Conservation (phyloP, 495 filamentous ascomycete species). For the Cenococcum geophilum region DNA sequence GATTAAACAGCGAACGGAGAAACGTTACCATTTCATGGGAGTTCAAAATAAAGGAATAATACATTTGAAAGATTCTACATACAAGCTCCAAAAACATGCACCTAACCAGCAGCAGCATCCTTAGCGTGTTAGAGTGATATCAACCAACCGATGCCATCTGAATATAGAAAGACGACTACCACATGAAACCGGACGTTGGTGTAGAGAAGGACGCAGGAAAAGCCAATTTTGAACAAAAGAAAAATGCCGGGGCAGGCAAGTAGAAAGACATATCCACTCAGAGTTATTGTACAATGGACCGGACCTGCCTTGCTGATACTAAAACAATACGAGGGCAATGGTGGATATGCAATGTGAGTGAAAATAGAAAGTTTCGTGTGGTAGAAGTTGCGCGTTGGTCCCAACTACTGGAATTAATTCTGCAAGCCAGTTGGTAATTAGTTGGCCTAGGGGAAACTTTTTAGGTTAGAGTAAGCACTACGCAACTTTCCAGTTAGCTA, state of each 20-base stretch:
- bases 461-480: too few relatives aligned
- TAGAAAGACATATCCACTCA: conserved; percentile 16
- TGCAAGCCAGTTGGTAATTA: neutral
- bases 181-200: neutral
- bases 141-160: conserved; percentile 3
- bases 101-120: conserved; percentile 20
- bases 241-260: conserved; percentile 5
- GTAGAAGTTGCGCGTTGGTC: neutral
- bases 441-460: neutral
- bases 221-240: conserved; percentile 8
- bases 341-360: conserved; percentile 11
- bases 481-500: too few relatives aligned
- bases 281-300: conserved; percentile 27
- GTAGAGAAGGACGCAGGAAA: conserved; percentile 1
- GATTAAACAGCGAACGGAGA: too few relatives aligned
- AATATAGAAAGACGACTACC: conserved; percentile 4
- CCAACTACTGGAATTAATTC: neutral
- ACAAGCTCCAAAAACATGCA: conserved; percentile 9
- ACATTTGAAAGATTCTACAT: neutral
- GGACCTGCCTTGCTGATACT: conserved; percentile 28
- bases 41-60: neutral
- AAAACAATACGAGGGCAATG: conserved; percentile 23
- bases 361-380: conserved; percentile 4
- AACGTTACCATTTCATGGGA: neutral
- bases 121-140: conserved; percentile 5